Evolutionary conservation across 2,329 filamentous ascomycete genomes (phyloP), one percentile per base, ranked within the genome.

Genomic region (Diaporthe amygdali): DNA sequence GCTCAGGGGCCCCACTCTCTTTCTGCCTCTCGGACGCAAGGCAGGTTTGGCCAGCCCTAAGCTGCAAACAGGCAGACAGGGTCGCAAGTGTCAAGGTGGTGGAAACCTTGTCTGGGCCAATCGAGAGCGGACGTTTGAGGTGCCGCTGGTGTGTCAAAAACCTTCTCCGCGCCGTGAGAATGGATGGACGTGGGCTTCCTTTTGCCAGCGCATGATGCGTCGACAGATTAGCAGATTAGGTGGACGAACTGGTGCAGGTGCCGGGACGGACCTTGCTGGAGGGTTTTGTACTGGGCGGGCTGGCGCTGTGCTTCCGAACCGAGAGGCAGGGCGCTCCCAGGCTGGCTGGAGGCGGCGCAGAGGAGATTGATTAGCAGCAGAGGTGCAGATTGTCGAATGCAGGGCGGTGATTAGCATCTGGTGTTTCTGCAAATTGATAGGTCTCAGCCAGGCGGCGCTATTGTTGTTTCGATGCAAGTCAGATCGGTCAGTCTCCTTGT

Each of bases 371-470:
- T 66, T 61, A 66, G 63, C 30, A 39, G 52, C 30, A 9, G 52
- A 12, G 22, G 61, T 64, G 59, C 59, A 64, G 41, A 64, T 49
- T 64, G 59, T 49, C 59, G 59, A 64, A 46, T 64, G 68, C 59
- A 55, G 71, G 49, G 66, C 44, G 49, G 55, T 72, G 47, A 64
- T 70, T 67, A 61, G 66, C 59, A 55, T 66, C 17, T 27, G 44
- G 41, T 59, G 68, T 63, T 64, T 47, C 39, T 63, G 68, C 64
- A 59, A 71, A 73, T 76, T 77, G 74, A 76, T 75, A 77, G 74
- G 76, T 76, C 76, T 77, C 75, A 75, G 74, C 75, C 74, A 73
- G 59, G 20, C 30, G 59, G 59, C 59, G 59, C 59, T 64, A 64
- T 49, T 64, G 44, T 64, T 64, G 44, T 64, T 64, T 64, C 44